Percentiles rank a stretch among this genome's conserved stretches.
Evolutionary conservation across 495 filamentous ascomycete species (phyloP).

Genomic region (Podospora pseudoanserina): DNA sequence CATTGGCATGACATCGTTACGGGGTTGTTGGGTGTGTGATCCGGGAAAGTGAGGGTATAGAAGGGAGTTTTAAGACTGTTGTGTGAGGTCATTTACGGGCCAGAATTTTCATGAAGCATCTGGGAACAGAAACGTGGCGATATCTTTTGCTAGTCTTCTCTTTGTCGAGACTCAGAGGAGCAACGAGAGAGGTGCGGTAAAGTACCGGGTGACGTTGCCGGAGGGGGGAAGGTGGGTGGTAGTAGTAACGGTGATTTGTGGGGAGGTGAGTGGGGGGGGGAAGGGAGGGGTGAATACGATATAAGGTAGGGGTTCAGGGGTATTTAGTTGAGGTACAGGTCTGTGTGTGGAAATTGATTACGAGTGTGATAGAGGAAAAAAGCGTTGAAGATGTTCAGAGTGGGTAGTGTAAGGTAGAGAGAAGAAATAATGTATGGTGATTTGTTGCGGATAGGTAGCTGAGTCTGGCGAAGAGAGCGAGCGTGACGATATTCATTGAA

Average conservation of each 20-base stretch:
- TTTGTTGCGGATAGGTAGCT: too few species aligned
- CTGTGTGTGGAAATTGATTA: neutral
- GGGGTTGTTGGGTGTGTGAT: neutral
- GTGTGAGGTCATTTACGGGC: too few species aligned
- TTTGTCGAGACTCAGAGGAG: neutral
- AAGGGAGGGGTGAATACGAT: neutral
- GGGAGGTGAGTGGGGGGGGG: neutral
- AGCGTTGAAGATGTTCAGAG: too few species aligned
- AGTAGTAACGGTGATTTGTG: neutral
- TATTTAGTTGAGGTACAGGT: neutral
- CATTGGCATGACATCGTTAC: neutral
- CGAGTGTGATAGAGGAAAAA: too few species aligned
- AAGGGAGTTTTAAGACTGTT: too few species aligned
- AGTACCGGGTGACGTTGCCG: neutral
- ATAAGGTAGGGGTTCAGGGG: neutral
- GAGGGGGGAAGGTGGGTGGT: neutral
- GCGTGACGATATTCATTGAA: too few species aligned
- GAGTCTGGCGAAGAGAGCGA: too few species aligned
- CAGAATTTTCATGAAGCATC: neutral
- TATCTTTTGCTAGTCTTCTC: neutral
- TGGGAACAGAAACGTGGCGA: neutral
- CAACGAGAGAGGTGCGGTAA: neutral
- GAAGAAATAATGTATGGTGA: too few species aligned
- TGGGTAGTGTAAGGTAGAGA: too few species aligned
- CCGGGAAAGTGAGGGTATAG: too few species aligned